Evolutionary conservation across 2,329 filamentous ascomycete species (phyloP).

Genomic region (Talaromyces sp.): DNA sequence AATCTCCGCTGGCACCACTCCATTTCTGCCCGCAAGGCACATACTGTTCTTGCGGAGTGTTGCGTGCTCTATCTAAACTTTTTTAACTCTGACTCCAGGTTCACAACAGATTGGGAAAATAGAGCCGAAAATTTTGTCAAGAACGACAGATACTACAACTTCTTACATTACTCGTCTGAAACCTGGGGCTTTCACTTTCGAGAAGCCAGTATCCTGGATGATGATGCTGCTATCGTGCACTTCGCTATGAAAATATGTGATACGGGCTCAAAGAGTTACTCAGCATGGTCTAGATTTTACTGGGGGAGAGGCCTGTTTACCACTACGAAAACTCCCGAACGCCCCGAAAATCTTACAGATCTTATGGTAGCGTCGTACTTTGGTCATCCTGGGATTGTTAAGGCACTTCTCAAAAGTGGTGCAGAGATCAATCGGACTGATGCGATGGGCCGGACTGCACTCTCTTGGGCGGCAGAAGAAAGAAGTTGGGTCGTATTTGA

Average conservation of each 20-base stretch:
- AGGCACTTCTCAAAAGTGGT: background rate
- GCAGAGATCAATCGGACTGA: background rate
- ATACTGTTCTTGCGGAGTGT: background rate
- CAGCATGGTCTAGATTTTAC: background rate
- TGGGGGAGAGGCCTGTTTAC: too few species aligned
- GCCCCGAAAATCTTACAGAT: background rate
- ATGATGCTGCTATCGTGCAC: background rate
- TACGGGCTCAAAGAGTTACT: background rate
- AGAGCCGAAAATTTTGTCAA: too few species aligned
- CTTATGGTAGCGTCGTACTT: background rate
- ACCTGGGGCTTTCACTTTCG: conserved; percentile 6
- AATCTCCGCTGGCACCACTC: background rate
- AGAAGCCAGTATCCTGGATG: background rate
- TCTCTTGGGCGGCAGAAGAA: background rate
- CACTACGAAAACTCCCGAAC: background rate
- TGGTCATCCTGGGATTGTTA: background rate
- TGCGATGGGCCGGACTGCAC: background rate
- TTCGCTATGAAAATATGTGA: background rate
- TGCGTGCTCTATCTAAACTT: background rate
- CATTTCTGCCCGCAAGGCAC: background rate
- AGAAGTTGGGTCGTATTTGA: background rate
- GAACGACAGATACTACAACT: background rate
- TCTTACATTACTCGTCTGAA: background rate
- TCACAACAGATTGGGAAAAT: too few species aligned
- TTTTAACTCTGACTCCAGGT: background rate